Evolutionary conservation across 805 yeast species (phyloP).

Genomic region (Kluyveromyces wickerhamii): DNA sequence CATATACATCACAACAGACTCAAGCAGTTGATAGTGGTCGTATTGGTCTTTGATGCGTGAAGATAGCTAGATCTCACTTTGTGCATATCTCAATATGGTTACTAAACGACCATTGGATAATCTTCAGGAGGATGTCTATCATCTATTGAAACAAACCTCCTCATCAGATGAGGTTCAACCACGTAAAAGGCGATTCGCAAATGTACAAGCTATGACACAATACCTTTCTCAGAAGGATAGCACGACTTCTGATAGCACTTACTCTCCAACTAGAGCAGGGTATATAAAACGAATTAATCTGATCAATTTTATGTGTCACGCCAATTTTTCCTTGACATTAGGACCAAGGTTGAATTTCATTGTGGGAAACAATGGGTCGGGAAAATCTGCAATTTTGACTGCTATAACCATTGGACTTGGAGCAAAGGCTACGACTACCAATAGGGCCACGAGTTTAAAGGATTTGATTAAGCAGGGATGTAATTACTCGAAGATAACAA

Average conservation of each 20-base stretch:
- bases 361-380: constrained; percentile 86
- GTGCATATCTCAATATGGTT: too few species aligned
- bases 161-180: constrained; percentile 8
- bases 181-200: constrained; percentile 16
- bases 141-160: constrained; percentile 12
- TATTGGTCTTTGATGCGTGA: too few species aligned
- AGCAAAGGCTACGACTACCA: constrained; percentile 79
- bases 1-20: too few species aligned
- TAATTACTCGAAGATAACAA: constrained; percentile 54
- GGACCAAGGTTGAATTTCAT: constrained; percentile 82
- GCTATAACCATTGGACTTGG: constrained; percentile 85
- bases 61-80: too few species aligned
- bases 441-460: constrained; percentile 67
- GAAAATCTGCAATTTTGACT: constrained; percentile 81
- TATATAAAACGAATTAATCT: constrained; percentile 55
- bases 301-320: constrained; percentile 86
- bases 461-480: constrained; percentile 73
- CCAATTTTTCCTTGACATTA: constrained; percentile 61
- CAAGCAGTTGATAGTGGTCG: too few species aligned
- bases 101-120: constrained; percentile 14
- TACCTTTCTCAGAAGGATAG: constrained; percentile 16
- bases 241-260: constrained; percentile 6
- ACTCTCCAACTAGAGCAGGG: constrained; percentile 39
- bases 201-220: constrained; percentile 22
- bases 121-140: constrained; percentile 13